Evolutionary conservation across 306 rosid genomes (phyloP).

Genomic region (Prunus dulcis): DNA sequence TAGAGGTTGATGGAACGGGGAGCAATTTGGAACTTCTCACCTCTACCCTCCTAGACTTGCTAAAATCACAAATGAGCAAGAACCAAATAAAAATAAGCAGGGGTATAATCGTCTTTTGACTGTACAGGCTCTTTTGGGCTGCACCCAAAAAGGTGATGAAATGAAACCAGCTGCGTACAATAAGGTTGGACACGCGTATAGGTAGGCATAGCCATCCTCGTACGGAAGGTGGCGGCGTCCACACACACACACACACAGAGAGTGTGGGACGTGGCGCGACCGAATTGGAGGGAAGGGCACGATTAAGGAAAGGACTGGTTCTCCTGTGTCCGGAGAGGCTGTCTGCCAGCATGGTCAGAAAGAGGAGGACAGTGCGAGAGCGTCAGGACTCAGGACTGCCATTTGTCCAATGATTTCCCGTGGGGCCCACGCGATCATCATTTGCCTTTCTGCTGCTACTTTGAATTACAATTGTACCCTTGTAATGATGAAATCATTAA

Average conservation of each 20-base stretch:
- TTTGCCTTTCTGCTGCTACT: not conserved
- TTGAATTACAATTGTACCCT: not conserved
- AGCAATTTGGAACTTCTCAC: too few species aligned
- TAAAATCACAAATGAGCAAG: too few species aligned
- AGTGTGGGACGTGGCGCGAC: not conserved
- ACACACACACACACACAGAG: too few species aligned
- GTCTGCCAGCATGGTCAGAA: not conserved
- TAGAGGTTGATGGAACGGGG: too few species aligned
- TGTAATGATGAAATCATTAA: not conserved
- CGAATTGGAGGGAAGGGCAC: not conserved
- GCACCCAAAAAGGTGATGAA: not conserved
- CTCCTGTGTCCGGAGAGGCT: not conserved
- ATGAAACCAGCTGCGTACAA: not conserved
- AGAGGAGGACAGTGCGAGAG: not conserved
- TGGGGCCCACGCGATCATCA: not conserved
- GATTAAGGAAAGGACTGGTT: not conserved
- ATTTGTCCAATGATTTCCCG: not conserved
- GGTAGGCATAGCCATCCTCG: not conserved
- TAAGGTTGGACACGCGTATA: not conserved
- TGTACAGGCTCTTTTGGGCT: not conserved
- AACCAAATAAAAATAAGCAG: not conserved
- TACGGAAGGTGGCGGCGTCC: not conserved
- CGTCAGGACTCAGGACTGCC: not conserved
- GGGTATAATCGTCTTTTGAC: not conserved
- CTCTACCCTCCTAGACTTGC: too few species aligned